These are phyloP conservation scores for Selaginella moellendorffii DNA, from an alignment of 75 land plant genomes.

Conservation along the genomic window DNA sequence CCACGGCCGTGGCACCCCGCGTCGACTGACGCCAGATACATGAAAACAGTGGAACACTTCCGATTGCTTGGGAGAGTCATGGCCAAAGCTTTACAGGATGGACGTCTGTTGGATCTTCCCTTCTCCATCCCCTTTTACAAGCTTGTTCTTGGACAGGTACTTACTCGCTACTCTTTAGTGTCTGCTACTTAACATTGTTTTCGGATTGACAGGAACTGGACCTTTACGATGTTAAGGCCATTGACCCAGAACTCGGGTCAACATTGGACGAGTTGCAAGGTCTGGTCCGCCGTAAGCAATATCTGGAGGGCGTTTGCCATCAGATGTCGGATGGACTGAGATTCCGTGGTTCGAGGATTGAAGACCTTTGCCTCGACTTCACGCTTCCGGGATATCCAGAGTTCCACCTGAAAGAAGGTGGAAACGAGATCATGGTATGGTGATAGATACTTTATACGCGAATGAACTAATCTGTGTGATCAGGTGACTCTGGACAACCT, in stretches of 20 bases:
- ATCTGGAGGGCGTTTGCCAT: slow-evolving; percentile 29
- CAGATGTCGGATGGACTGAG: slow-evolving; percentile 20
- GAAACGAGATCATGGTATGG: slow-evolving; percentile 33
- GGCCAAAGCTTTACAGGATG: slow-evolving; percentile 98
- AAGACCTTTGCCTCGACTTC: slow-evolving; percentile 87
- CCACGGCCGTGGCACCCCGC: slow-evolving; percentile 80
- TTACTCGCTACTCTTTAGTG: background rate
- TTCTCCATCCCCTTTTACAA: slow-evolving; percentile 76
- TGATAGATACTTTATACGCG: background rate
- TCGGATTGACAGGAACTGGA: slow-evolving; percentile 59
- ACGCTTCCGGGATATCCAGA: slow-evolving; percentile 88
- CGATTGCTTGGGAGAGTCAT: slow-evolving; percentile 78
- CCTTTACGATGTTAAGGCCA: slow-evolving; percentile 60
- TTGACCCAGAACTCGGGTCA: slow-evolving; percentile 80
- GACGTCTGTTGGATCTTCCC: slow-evolving; percentile 84
- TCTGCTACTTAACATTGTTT: background rate
- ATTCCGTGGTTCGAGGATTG: slow-evolving; percentile 57
- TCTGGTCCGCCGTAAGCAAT: slow-evolving; percentile 50
- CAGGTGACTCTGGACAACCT: slow-evolving; percentile 63
- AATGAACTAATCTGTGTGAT: background rate
- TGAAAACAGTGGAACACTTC: slow-evolving; percentile 60
- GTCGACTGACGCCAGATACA: slow-evolving; percentile 48
- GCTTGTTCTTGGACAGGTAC: slow-evolving; percentile 85
- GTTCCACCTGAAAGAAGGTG: slow-evolving; percentile 50
- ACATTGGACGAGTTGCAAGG: slow-evolving; percentile 73